Conservation (phyloP, 2,329 filamentous ascomycete species). For the Coniochaeta ligniaria region DNA sequence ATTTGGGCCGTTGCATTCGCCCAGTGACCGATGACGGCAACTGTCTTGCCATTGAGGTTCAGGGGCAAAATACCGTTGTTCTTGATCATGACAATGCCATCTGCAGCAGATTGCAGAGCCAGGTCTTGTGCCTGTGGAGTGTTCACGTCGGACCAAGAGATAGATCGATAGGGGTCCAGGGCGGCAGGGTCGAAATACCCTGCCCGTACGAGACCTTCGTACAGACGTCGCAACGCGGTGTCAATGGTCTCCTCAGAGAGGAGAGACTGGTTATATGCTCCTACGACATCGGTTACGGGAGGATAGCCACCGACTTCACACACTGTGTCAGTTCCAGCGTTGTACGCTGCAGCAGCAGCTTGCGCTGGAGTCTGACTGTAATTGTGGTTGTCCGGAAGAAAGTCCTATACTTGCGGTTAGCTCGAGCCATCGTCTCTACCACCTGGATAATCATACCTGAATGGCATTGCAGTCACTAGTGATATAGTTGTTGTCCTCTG, state of each 20-base stretch:
- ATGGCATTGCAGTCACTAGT: slow-evolving; percentile 61
- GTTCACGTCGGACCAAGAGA: slow-evolving; percentile 48
- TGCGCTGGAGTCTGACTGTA: slow-evolving; percentile 26
- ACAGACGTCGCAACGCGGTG: slow-evolving; percentile 41
- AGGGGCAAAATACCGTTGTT: slow-evolving; percentile 44
- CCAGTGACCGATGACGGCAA: slow-evolving; percentile 51
- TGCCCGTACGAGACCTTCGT: slow-evolving; percentile 43
- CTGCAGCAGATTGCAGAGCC: slow-evolving; percentile 44
- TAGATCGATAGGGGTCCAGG: slow-evolving; percentile 35
- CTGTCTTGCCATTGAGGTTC: slow-evolving; percentile 38
- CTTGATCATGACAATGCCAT: slow-evolving; percentile 42
- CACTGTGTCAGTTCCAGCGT: slow-evolving; percentile 26
- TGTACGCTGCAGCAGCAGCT: slow-evolving; percentile 24
- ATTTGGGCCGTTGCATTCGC: slow-evolving; percentile 48
- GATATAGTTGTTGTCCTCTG: slow-evolving; percentile 52
- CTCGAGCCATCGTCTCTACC: neutral
- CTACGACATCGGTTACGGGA: slow-evolving; percentile 5
- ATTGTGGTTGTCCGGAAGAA: slow-evolving; percentile 34
- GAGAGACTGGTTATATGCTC: slow-evolving; percentile 5
- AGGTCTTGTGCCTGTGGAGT: slow-evolving; percentile 45
- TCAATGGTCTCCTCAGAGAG: slow-evolving; percentile 34
- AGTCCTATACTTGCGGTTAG: slow-evolving; percentile 24
- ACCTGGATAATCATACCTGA: slow-evolving; percentile 14
- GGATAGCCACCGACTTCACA: slow-evolving; percentile 17
- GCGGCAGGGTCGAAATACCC: slow-evolving; percentile 46